These are phyloP conservation scores for Microcos paniculata DNA, from an alignment of 345 rosid species.

Conservation along the genomic window DNA sequence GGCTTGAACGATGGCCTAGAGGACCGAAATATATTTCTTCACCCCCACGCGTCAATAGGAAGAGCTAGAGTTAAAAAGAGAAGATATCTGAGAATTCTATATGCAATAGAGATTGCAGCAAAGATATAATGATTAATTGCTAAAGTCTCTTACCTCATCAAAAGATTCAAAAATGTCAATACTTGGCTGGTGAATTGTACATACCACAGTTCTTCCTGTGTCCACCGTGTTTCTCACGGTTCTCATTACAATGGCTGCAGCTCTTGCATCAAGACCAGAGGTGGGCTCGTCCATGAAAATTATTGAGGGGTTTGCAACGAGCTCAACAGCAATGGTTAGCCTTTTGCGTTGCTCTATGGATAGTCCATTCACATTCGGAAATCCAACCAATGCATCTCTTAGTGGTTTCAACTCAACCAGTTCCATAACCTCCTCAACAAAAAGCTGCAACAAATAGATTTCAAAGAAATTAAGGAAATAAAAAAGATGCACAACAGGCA, in stretches of 20 bases:
- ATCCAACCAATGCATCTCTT: slow-evolving; percentile 66
- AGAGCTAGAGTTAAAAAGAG: slow-evolving; percentile 41
- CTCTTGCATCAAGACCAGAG: slow-evolving; percentile 92
- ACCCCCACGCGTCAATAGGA: slow-evolving; percentile 77
- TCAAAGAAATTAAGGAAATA: not conserved
- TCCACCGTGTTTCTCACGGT: slow-evolving; percentile 88
- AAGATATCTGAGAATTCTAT: not conserved
- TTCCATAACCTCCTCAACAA: slow-evolving; percentile 87
- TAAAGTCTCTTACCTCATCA: slow-evolving; percentile 57
- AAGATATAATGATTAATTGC: not conserved
- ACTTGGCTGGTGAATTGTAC: slow-evolving; percentile 96
- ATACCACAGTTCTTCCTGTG: slow-evolving; percentile 86
- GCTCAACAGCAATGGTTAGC: slow-evolving; percentile 88
- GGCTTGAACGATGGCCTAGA: slow-evolving; percentile 58
- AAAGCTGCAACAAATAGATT: slow-evolving; percentile 46
- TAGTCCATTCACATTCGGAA: slow-evolving; percentile 79
- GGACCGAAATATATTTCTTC: slow-evolving; percentile 82
- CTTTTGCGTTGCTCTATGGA: slow-evolving; percentile 90
- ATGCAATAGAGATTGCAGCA: not conserved
- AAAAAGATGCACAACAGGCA: not conserved
- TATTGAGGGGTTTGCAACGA: slow-evolving; percentile 88
- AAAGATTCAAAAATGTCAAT: slow-evolving; percentile 89
- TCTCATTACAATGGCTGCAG: slow-evolving; percentile 94
- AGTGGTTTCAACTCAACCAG: slow-evolving; percentile 67
- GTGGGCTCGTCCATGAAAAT: slow-evolving; percentile 98